Percentiles rank a stretch among this genome's conserved stretches.
These are phyloP conservation scores for Termitomyces sp. DNA, from an alignment of 768 basidiomycete genomes.

Conservation along the genomic window DNA sequence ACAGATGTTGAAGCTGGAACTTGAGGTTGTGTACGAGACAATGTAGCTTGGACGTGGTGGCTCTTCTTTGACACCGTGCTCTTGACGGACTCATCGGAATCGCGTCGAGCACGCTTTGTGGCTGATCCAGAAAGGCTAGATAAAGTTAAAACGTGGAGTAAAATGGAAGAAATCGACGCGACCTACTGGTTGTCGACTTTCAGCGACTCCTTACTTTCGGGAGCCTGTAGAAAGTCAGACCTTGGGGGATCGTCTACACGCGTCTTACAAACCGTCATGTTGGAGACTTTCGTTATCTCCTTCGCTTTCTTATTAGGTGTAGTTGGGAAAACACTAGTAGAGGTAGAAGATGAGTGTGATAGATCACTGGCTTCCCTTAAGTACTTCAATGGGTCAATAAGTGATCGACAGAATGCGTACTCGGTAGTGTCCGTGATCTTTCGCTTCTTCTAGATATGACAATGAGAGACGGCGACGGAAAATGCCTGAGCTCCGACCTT, in stretches of 20 bases:
- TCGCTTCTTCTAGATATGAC: constrained; percentile 20
- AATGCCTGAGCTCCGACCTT: constrained; percentile 21
- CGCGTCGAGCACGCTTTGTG: constrained; percentile 20
- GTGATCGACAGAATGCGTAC: constrained; percentile 9
- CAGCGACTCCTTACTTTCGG: constrained; percentile 17
- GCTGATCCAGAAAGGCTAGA: constrained; percentile 25
- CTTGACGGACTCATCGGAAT: constrained; percentile 13
- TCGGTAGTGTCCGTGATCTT: constrained; percentile 14
- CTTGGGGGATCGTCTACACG: not conserved
- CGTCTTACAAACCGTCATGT: constrained; percentile 4
- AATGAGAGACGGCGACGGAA: constrained; percentile 7
- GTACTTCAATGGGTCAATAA: not conserved
- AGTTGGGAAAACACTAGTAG: not conserved
- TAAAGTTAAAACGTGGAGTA: not conserved
- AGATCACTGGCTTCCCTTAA: constrained; percentile 9
- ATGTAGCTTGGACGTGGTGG: constrained; percentile 18
- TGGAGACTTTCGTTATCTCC: not conserved
- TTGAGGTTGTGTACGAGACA: constrained; percentile 21
- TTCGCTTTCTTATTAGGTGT: not conserved
- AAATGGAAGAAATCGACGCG: not conserved
- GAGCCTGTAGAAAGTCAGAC: constrained; percentile 12
- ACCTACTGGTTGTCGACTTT: constrained; percentile 20
- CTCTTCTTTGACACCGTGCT: constrained; percentile 18
- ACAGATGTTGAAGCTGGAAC: constrained; percentile 11
- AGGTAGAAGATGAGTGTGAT: constrained; percentile 3